Evolutionary conservation across 164 flowering plant genomes (phyloP), one percentile per base, ranked within the genome.

Genomic region (Houttuynia cordata): DNA sequence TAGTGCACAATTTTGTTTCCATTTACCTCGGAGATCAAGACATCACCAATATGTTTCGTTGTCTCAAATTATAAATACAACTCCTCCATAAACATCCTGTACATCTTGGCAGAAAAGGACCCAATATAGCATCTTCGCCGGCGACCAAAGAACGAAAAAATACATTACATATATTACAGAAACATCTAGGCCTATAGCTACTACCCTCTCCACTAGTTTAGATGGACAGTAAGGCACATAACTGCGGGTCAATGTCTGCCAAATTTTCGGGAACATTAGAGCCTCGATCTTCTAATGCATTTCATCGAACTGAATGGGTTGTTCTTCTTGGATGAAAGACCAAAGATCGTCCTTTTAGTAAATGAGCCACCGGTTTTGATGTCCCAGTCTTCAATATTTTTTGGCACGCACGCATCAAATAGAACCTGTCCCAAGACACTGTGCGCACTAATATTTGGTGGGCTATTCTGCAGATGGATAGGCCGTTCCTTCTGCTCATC

Each of bases 321-420:
- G 51, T 67, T 72, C 64, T 81, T 72, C 54, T 76, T 64, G n/a
- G 45, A 57, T 7, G 65, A 41, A 5, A 83, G 68, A 63, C 70
- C 17, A 68, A 69, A 76, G 23, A 73, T 68, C 22, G 57, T 68
- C 45, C 57, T 54, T 30, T 65, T 56, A 51, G 58, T 71, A 40
- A 59, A 67, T 56, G 83, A 73, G 54, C 70, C 62, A 1, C 80
- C 67, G 53, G 80, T 73, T 62, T 71, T 76, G 56, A 90, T 58
- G 66, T 93, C 98, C 98, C 98, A 93, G 55, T 69, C 88, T 59
- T 93, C 96, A 13, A 93, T 79, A 63, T 82, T 77, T 77, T 78
- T 86, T 30, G 98, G 98, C 63, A 87, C 81, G 66, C 94, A 87
- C 0, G 75, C 92, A 51, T 93, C 97, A 39, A 83, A 93, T 39